A percentile compares a stretch with the other conserved stretches of the same genome.
Evolutionary conservation across 768 basidiomycete species (phyloP).

Genomic region (Calocera cornea): DNA sequence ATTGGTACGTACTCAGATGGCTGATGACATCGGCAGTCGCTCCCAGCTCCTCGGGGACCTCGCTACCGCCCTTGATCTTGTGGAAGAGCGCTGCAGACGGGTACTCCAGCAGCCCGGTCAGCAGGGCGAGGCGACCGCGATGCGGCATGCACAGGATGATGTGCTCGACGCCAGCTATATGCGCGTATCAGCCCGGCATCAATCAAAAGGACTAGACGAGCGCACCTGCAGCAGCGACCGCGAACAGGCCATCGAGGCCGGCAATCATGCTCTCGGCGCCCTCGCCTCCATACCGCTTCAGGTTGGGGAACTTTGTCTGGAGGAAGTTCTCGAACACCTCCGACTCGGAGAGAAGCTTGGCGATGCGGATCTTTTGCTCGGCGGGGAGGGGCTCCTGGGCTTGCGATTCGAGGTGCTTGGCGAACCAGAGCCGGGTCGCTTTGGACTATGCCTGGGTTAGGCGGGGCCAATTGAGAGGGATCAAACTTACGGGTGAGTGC

Average conservation of each 20-base stretch:
- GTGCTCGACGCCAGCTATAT: constrained; percentile 47
- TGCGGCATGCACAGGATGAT: constrained; percentile 68
- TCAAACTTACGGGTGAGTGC: not conserved
- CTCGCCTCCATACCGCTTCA: constrained; percentile 75
- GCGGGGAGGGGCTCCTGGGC: constrained; percentile 14
- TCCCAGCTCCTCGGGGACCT: constrained; percentile 50
- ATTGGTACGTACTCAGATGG: constrained; percentile 45
- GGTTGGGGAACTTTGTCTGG: constrained; percentile 65
- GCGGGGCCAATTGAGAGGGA: not conserved
- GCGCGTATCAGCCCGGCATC: not conserved
- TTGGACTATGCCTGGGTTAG: constrained; percentile 57
- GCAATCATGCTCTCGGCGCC: constrained; percentile 91
- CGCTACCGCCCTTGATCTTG: constrained; percentile 72
- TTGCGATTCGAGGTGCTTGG: constrained; percentile 62
- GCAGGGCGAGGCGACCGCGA: constrained; percentile 70
- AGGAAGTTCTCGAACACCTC: constrained; percentile 78
- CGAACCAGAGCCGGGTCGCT: constrained; percentile 80
- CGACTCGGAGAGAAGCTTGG: constrained; percentile 54
- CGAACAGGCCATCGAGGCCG: constrained; percentile 66
- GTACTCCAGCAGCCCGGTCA: constrained; percentile 61
- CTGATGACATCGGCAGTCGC: constrained; percentile 78
- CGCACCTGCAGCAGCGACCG: constrained; percentile 45
- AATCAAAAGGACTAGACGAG: not conserved
- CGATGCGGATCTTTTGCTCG: constrained; percentile 41
- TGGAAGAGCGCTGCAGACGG: constrained; percentile 61